Conservation (phyloP, 2,329 filamentous ascomycete species). For the Alternaria sp. region DNA sequence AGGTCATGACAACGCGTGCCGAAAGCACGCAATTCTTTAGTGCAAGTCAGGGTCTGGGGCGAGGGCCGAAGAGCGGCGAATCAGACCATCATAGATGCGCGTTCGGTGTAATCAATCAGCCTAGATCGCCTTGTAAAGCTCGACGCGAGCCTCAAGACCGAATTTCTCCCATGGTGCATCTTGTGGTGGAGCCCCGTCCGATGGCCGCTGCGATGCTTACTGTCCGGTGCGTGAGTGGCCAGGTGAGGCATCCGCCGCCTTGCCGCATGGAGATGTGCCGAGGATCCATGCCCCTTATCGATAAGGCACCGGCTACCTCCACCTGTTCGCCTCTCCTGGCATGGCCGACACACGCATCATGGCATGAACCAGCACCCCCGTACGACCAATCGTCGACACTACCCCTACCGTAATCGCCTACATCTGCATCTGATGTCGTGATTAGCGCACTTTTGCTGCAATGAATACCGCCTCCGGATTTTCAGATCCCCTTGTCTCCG, state of each 20-base stretch:
- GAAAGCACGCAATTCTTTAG: slow-evolving; percentile 30
- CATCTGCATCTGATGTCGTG: slow-evolving; percentile 43
- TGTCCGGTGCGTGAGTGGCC: slow-evolving; percentile 23
- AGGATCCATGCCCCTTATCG: slow-evolving; percentile 24
- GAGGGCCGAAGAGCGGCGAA: slow-evolving; percentile 21
- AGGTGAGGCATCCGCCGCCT: slow-evolving; percentile 14
- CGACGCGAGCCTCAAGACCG: slow-evolving; percentile 16
- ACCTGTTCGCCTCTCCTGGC: slow-evolving; percentile 21
- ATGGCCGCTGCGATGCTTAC: slow-evolving; percentile 17
- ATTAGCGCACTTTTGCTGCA: slow-evolving; percentile 40
- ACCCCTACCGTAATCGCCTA: slow-evolving; percentile 16
- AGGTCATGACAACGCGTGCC: slow-evolving; percentile 26
- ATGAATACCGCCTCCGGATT: slow-evolving; percentile 45
- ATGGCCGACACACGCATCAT: slow-evolving; percentile 28
- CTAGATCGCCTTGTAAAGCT: neutral
- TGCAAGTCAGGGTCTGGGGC: slow-evolving; percentile 21
- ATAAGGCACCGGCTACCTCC: slow-evolving; percentile 23
- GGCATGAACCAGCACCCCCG: slow-evolving; percentile 26
- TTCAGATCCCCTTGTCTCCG: slow-evolving; percentile 46
- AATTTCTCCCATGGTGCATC: slow-evolving; percentile 1
- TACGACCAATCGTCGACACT: slow-evolving; percentile 24
- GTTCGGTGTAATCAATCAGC: slow-evolving; percentile 10
- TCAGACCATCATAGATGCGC: slow-evolving; percentile 14
- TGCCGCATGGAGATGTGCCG: slow-evolving; percentile 21
- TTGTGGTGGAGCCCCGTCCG: slow-evolving; percentile 7